Percentiles rank a stretch among this genome's conserved stretches.
phyloP scores from a whole-genome alignment of 176 grass and related monocot species.

The Sorghum bicolor region Sorghum_bicolor_NCBIv3 NC_012870.2:59935001-59935500 shows the following conservation, averaged over 20 bases:
- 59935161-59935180: conserved; percentile 94
- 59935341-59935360: conserved; percentile 72
- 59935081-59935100: conserved; percentile 79
- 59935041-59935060: conserved; percentile 73
- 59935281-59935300: conserved; percentile 91
- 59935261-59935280: conserved; percentile 65
- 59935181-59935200: conserved; percentile 97
- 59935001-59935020: conserved; percentile 81
- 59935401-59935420: conserved; percentile 86
- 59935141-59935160: conserved; percentile 80
- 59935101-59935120: conserved; percentile 68
- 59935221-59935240: conserved; percentile 60
- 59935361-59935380: conserved; percentile 86
- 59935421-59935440: conserved; percentile 82
- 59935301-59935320: conserved; percentile 90
- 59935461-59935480: conserved; percentile 82
- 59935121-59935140: conserved; percentile 75
- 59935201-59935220: conserved; percentile 95
- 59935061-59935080: conserved; percentile 75
- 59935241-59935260: conserved; percentile 79
- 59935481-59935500: conserved; percentile 64
- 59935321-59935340: conserved; percentile 87
- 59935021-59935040: conserved; percentile 76
- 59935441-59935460: conserved; percentile 86
- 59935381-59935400: conserved; percentile 62